Evolutionary conservation across 2,329 filamentous ascomycete species (phyloP), one percentile per base, ranked within the genome.

Genomic region (Chrysoporthe deuterocubensis): DNA sequence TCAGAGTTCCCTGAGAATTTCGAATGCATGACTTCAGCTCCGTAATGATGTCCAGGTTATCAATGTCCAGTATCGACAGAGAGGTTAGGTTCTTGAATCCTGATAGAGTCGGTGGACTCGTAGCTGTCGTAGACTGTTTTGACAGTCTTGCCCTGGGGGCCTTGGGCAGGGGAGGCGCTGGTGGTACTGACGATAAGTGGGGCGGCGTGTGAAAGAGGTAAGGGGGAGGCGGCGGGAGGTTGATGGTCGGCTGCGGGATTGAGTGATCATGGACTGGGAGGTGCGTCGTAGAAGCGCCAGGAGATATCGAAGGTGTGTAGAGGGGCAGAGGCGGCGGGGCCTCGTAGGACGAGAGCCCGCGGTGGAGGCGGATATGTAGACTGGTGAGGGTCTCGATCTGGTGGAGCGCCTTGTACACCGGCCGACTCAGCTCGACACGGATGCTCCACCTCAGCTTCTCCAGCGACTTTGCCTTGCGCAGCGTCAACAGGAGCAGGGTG

Each of bases 401-500:
- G 73, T 89, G 87, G 13, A 90, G 78, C 44, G 82, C 81, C 67
- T 81, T 81, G 76, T 87, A 90, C 4, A 90, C 82, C 1, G 82
- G 82, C 6, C 85, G 80, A 73, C 84, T 88, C 11, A 90, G 80
- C 74, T 90, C 88, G 65, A 90, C 84, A 7, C 87, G 83, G 65
- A 90, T 85, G 74, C 90, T 88, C 88, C 88, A 88, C 85, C 78
- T 81, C 72, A 90, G 89, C 3, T 79, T 80, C 73, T 90, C 87
- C 34, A 90, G 79, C 0, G 81, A 78, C 56, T 77, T 81, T 40
- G 87, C 83, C 71, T 85, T 86, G 72, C 83, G 85, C 69, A 90
- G 74, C 1, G 86, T 84, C 73, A 89, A 73, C 42, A 85, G 81
- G 6, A 90, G 75, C 54, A 90, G 75, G 0, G 87, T 89, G 71